Percentiles rank a stretch among this genome's conserved stretches.
Evolutionary conservation across 2,329 filamentous ascomycete genomes (phyloP).

Genomic region (Neofusicoccum sp.): DNA sequence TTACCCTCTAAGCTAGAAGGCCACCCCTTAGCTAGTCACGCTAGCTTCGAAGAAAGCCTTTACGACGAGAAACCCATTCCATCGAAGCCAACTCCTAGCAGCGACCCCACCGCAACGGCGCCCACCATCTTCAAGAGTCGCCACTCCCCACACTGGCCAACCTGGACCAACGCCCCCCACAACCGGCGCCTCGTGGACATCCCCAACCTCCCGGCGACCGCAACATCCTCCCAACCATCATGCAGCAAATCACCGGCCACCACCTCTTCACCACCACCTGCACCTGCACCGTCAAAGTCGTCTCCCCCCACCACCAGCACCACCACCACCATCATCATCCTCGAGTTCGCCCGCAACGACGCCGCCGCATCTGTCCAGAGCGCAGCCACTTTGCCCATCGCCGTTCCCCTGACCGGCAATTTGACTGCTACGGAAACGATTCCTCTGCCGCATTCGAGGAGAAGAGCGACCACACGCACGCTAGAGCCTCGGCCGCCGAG

Average conservation of each 20-base stretch:
- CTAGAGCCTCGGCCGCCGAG: too few relatives aligned
- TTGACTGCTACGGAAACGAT: too few relatives aligned
- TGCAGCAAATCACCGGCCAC: not conserved
- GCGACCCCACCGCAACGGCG: too few relatives aligned
- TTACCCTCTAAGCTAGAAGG: not conserved
- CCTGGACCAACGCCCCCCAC: not conserved
- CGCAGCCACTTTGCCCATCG: too few relatives aligned
- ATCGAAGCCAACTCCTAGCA: not conserved
- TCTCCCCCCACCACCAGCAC: not conserved
- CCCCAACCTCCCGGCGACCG: not conserved
- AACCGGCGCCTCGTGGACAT: not conserved
- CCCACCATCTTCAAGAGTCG: not conserved
- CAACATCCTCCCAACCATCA: not conserved
- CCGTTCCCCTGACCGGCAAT: too few relatives aligned
- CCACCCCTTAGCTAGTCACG: not conserved
- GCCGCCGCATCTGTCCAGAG: too few relatives aligned
- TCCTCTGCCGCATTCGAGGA: too few relatives aligned
- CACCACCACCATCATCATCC: not conserved
- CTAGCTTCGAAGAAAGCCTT: not conserved
- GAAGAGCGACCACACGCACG: too few relatives aligned
- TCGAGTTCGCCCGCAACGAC: conserved; percentile 4
- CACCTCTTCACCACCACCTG: not conserved
- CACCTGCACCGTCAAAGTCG: not conserved
- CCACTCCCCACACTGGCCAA: not conserved
- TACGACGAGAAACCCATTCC: not conserved